These are phyloP conservation scores for Scytalidium lignicola DNA, from an alignment of 2,329 filamentous ascomycete genomes.

Conservation along the genomic window DNA sequence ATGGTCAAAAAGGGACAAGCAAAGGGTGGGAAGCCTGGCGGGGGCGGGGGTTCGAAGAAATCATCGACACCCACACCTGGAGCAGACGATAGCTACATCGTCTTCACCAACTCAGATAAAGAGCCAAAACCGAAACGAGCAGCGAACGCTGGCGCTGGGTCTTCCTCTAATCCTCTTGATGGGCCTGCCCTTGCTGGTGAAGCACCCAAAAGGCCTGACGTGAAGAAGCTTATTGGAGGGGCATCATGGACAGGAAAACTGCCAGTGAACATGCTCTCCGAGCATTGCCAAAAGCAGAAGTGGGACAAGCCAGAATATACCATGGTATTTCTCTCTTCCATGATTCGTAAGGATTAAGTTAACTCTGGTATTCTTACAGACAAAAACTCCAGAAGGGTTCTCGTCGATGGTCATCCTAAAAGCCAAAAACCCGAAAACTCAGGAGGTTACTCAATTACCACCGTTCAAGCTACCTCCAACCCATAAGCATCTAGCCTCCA, in stretches of 20 bases:
- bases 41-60: constrained; percentile 22
- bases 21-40: constrained; percentile 27
- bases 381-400: constrained; percentile 67
- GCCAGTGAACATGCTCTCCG: constrained; percentile 85
- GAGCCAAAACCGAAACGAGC: constrained; percentile 32
- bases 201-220: constrained; percentile 45
- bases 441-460: constrained; percentile 67
- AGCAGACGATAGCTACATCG: constrained; percentile 47
- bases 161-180: constrained; percentile 13
- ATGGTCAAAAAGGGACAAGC: constrained; percentile 31
- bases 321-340: constrained; percentile 46
- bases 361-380: constrained; percentile 30
- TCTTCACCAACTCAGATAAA: constrained; percentile 55
- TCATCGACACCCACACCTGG: constrained; percentile 17
- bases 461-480: constrained; percentile 75
- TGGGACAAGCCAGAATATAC: constrained; percentile 94
- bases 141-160: constrained; percentile 6
- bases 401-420: constrained; percentile 78
- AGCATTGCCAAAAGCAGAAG: constrained; percentile 92
- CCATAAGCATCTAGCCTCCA: constrained; percentile 69
- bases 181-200: constrained; percentile 25
- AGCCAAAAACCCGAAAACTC: constrained; percentile 73
- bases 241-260: constrained; percentile 97
- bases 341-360: background rate
- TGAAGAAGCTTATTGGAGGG: constrained; percentile 83